Percentiles rank a stretch among this genome's conserved stretches.
phyloP scores from a whole-genome alignment of 2,329 filamentous ascomycete genomes.

The Diaporthe batatas region DNA sequence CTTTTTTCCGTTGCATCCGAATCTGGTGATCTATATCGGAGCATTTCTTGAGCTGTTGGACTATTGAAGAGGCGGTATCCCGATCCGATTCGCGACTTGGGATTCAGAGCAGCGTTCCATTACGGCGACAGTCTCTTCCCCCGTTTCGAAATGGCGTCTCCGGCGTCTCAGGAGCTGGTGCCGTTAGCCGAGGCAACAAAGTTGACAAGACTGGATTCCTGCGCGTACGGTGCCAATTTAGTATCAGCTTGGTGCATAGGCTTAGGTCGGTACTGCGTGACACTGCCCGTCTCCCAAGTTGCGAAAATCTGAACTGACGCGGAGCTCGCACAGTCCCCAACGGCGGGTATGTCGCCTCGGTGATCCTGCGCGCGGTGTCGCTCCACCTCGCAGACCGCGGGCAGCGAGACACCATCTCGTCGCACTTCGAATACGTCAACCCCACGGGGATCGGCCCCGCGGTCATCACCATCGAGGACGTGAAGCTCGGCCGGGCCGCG shows the following conservation, averaged over 20 bases:
- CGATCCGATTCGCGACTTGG: too few relatives aligned
- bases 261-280: too few relatives aligned
- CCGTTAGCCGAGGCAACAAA: neutral
- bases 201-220: neutral
- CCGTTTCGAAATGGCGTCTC: neutral
- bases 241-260: neutral
- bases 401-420: neutral
- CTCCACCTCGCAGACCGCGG: neutral
- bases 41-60: too few relatives aligned
- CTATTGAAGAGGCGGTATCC: too few relatives aligned
- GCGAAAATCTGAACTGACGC: too few relatives aligned
- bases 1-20: too few relatives aligned
- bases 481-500: neutral
- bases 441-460: neutral
- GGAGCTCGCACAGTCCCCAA: neutral
- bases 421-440: neutral
- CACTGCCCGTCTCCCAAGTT: too few relatives aligned
- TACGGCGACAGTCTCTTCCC: too few relatives aligned
- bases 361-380: neutral
- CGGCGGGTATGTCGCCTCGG: constrained; percentile 1
- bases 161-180: constrained; percentile 1
- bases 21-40: too few relatives aligned
- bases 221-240: neutral
- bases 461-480: neutral
- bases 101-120: too few relatives aligned